Evolutionary conservation across 2,329 filamentous ascomycete species (phyloP).

Genomic region (Tolypocladium paradoxum): DNA sequence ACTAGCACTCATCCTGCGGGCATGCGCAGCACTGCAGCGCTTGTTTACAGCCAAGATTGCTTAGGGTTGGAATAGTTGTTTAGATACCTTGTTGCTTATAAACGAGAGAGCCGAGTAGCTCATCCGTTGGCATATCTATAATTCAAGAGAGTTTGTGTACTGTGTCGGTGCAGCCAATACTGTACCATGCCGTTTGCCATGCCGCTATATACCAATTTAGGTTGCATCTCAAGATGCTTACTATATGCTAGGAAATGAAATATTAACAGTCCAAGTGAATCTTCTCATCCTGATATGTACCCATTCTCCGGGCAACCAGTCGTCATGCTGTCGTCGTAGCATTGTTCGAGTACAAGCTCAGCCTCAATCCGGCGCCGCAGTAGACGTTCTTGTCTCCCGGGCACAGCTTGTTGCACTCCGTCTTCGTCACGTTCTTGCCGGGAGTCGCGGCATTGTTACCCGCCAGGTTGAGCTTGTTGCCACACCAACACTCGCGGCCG

Average conservation of each 20-base stretch:
- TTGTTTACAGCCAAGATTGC: no score
- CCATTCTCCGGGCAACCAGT: background rate
- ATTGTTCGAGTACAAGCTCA: conserved; percentile 20
- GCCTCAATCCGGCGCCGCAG: conserved; percentile 18
- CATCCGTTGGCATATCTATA: no score
- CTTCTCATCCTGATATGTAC: background rate
- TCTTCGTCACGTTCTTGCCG: conserved; percentile 18
- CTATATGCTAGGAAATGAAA: background rate
- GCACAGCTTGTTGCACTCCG: conserved; percentile 21
- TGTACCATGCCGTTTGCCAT: background rate
- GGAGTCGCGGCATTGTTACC: conserved; percentile 11
- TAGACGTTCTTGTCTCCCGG: conserved; percentile 20
- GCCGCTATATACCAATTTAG: background rate
- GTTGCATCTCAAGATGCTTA: background rate
- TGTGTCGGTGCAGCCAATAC: background rate
- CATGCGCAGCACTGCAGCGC: background rate
- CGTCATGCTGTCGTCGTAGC: background rate
- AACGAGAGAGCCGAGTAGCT: background rate
- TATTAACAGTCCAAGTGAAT: background rate
- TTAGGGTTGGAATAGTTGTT: background rate
- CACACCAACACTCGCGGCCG: conserved; percentile 27
- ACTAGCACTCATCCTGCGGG: background rate
- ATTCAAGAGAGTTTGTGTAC: background rate
- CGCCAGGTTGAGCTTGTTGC: conserved; percentile 17
- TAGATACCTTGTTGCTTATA: background rate